Evolutionary conservation across 2,329 filamentous ascomycete species (phyloP), one percentile per base, ranked within the genome.

Genomic region (Aureobasidium sp.): DNA sequence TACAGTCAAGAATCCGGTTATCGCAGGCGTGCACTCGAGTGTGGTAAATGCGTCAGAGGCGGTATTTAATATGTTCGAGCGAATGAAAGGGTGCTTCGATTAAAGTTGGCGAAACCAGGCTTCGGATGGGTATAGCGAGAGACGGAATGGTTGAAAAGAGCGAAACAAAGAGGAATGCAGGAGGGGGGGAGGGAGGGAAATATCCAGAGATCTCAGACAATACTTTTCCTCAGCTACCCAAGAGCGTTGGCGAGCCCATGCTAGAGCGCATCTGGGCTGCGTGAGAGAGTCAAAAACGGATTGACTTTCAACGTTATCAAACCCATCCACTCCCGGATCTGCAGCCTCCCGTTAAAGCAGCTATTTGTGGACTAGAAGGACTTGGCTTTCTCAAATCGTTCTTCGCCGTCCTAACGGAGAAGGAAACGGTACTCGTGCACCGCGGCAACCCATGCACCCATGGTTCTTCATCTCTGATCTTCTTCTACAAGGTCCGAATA

Each of bases 251-350:
- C 57, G 54, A 59, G 45, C 25, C 57, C 57, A 45, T 59, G 45
- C 57, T 59, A 59, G 57, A 59, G 36, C 45, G 34, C 45, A 10
- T 49, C 57, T 59, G 54, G 54, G 25, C 54, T 48, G 54, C 54
- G n/a, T 47, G 39, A 10, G 54, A 47, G 54, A 59, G 44, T 59
- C 54, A 59, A 59, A 59, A 59, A 50, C 45, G 44, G 57, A 41
- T 50, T 32, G 45, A 59, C 57, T 59, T 37, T 59, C 57, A 59
- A 59, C 57, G 57, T 58, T 47, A 37, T 59, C 45, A 41, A 59
- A 27, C 25, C 45, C 45, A 27, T 36, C 8, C 32, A 25, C 34
- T 37, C 36, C 44, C 44, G 44, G 57, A 59, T 50, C 57, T 59
- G 57, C 57, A 59, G 57, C 57, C 45, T 30, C 44, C 57, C 57